Conservation (phyloP, 345 rosid species). For the Psidium friedrichsthalianum region DNA sequence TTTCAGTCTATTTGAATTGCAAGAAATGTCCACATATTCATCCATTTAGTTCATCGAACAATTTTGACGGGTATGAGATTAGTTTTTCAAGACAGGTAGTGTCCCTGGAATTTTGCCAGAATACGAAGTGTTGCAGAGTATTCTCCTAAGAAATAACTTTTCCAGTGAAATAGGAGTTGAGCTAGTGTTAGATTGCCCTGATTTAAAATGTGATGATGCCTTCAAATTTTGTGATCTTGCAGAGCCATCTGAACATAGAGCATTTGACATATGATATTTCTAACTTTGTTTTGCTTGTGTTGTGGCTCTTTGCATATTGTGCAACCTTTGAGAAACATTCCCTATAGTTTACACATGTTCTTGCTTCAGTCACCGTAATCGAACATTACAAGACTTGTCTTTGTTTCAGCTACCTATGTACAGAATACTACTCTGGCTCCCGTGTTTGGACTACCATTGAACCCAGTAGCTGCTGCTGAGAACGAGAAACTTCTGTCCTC, state of each 20-base stretch:
- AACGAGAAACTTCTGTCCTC: slow-evolving; percentile 41
- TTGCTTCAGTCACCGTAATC: background rate
- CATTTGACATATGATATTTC: background rate
- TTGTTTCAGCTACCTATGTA: slow-evolving; percentile 38
- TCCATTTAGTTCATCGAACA: background rate
- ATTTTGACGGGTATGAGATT: background rate
- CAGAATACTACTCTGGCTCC: slow-evolving; percentile 39
- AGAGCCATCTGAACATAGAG: background rate
- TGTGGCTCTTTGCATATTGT: background rate
- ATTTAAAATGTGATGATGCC: background rate
- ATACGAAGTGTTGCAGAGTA: background rate
- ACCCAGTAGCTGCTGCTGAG: slow-evolving; percentile 54
- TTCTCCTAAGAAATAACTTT: background rate
- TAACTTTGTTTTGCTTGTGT: background rate
- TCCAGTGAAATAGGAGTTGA: background rate
- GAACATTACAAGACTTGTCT: background rate
- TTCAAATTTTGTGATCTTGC: background rate
- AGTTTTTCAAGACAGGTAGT: background rate
- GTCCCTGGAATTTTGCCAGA: background rate
- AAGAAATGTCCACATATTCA: background rate
- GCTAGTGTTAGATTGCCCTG: background rate
- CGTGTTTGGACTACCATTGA: slow-evolving; percentile 34
- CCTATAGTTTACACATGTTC: background rate
- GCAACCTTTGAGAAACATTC: background rate
- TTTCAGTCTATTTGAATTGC: background rate